These are phyloP conservation scores for Peribolospora baueri DNA, from an alignment of 768 basidiomycete genomes.

Conservation along the genomic window DNA sequence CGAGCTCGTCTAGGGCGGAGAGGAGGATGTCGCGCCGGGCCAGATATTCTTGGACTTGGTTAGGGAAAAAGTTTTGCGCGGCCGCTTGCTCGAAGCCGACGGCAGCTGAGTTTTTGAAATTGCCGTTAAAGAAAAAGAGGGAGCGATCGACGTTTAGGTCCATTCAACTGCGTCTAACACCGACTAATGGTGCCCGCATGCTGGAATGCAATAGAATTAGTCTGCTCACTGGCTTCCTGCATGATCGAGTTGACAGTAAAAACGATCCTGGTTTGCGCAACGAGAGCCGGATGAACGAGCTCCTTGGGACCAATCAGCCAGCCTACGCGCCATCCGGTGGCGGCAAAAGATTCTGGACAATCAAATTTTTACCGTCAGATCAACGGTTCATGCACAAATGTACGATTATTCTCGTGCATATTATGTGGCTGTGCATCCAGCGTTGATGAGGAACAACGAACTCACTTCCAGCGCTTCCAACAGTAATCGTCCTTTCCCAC, in stretches of 20 bases:
- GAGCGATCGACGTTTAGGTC: too few relatives aligned
- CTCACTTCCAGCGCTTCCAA: conserved; percentile 63
- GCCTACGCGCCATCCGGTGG: conserved; percentile 91
- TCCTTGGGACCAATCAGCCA: conserved; percentile 75
- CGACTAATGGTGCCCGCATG: too few relatives aligned
- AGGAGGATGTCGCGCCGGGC: conserved; percentile 54
- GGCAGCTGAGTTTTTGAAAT: conserved; percentile 27
- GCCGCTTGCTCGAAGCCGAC: conserved; percentile 57
- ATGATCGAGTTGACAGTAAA: conserved; percentile 87
- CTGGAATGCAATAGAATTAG: too few relatives aligned
- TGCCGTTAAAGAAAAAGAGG: not conserved
- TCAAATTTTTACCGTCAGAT: too few relatives aligned
- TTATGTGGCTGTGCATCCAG: not conserved
- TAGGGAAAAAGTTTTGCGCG: conserved; percentile 52
- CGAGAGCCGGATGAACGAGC: conserved; percentile 64
- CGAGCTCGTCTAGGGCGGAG: conserved; percentile 49
- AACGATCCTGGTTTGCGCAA: conserved; percentile 37
- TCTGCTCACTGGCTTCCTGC: conserved; percentile 41
- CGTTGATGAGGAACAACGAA: not conserved
- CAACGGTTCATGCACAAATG: not conserved
- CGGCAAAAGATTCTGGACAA: conserved; percentile 64
- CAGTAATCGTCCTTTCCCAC: not conserved
- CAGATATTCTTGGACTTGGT: conserved; percentile 47
- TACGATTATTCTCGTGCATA: not conserved
- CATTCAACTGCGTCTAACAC: too few relatives aligned